Base-by-base conservation (phyloP, 2,329 filamentous ascomycete species). In the Talaromyces pinophilus region DNA sequence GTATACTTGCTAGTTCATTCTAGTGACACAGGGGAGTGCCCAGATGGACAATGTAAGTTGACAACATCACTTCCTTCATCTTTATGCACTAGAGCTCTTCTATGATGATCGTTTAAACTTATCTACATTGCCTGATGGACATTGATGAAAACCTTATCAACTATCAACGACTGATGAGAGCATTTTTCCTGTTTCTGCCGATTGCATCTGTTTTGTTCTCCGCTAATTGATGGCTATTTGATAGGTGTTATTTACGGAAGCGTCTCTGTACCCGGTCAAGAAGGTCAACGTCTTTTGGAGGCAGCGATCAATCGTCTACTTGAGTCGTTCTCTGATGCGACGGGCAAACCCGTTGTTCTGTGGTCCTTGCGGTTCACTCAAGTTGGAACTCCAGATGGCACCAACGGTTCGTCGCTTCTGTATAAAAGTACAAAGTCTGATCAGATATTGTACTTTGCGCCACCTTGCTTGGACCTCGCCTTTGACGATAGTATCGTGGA, bases 111-210 rank as follows among this genome's bases (percentile, higher is more conserved):
- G 80, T 80, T 81, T 86, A 96, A 95, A 93, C 93, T 98, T 98
- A 98, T 97, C 94, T 97, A 98, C 94, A 97, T 98, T 98, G 93
- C 91, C 94, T 93, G 94, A 78, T 96, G 57, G 90, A 82, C 85
- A 86, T 90, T 96, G 93, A 96, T 88, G 93, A 95, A 86, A 86
- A 84, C 19, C 55, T 78, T 69, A 84, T 84, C 86, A 65, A 94
- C 89, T 92, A 89, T 82, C 57, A 46, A 60, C 38, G 57, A 46
- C 92, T 96, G 92, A 96, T 87, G 74, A 81, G 80, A 83, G 78
- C 77, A 62, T 69, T 50, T 4, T 40, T 48, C 44, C 63, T 69
- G 22, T 71, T 46, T 15, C 30, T 44, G 11, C n/a, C 15, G 22
- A 60, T 40, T 25, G 1, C 38, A 46, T 28, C 7, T 46, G 17